phyloP scores from a whole-genome alignment of 106 monocot species.

The Xerophyta viscosa region DNA sequence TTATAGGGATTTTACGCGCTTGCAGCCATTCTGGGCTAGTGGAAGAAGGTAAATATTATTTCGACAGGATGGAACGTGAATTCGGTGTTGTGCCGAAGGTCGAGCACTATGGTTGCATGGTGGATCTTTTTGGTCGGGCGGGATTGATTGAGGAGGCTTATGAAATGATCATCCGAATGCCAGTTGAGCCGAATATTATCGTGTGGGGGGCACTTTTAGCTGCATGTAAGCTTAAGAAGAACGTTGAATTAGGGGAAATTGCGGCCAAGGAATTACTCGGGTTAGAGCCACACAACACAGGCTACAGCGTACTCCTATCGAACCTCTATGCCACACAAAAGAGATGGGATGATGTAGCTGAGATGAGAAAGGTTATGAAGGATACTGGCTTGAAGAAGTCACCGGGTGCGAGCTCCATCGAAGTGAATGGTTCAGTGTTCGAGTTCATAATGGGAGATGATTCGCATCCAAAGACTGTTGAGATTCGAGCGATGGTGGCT shows the following conservation, averaged over 20 bases:
- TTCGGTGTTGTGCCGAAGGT: constrained; percentile 28
- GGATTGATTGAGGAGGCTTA: constrained; percentile 45
- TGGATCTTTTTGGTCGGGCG: constrained; percentile 56
- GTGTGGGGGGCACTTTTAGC: constrained; percentile 58
- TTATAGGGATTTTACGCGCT: constrained; percentile 38
- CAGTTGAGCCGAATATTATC: constrained; percentile 29
- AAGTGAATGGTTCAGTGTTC: constrained; percentile 33
- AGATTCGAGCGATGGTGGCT: constrained; percentile 32
- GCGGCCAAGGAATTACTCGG: constrained; percentile 24
- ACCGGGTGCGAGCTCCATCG: constrained; percentile 39
- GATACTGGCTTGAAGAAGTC: constrained; percentile 25
- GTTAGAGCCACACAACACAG: constrained; percentile 28
- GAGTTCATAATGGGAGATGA: constrained; percentile 35
- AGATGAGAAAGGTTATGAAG: constrained; percentile 28
- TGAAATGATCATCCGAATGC: constrained; percentile 30
- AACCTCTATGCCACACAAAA: constrained; percentile 38
- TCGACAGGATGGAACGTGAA: constrained; percentile 25
- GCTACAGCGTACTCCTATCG: constrained; percentile 42
- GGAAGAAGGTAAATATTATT: constrained; percentile 39
- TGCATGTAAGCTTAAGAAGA: constrained; percentile 42
- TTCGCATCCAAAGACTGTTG: constrained; percentile 25
- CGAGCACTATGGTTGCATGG: constrained; percentile 73
- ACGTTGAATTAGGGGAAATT: constrained; percentile 25
- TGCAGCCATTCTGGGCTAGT: constrained; percentile 61
- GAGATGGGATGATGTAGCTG: constrained; percentile 39